phyloP scores from a whole-genome alignment of 2,329 filamentous ascomycete genomes.

The Alternaria gansuensis region DNA sequence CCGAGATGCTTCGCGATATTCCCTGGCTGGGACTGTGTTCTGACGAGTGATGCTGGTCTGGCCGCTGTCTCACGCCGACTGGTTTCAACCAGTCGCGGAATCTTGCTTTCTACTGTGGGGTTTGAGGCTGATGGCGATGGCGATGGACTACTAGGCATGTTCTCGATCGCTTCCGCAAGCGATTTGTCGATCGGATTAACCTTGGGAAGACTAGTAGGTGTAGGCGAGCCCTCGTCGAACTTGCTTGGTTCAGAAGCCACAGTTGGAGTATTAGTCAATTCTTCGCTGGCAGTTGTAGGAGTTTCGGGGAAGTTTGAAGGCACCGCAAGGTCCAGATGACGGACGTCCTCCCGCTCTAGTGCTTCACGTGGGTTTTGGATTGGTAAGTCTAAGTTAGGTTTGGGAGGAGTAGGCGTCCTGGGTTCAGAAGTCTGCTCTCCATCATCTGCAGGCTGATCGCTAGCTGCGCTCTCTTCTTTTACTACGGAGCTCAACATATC shows the following conservation, averaged over 20 bases:
- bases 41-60: constrained; percentile 38
- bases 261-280: constrained; percentile 41
- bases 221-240: constrained; percentile 41
- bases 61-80: constrained; percentile 43
- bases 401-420: constrained; percentile 22
- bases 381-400: constrained; percentile 27
- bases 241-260: constrained; percentile 29
- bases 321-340: constrained; percentile 69
- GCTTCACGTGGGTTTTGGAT: constrained; percentile 47
- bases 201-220: constrained; percentile 41
- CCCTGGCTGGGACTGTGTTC: constrained; percentile 52
- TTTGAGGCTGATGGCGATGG: constrained; percentile 26
- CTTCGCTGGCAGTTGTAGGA: constrained; percentile 29
- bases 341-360: constrained; percentile 63
- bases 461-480: constrained; percentile 64
- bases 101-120: constrained; percentile 47
- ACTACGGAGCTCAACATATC: constrained; percentile 71
- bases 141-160: constrained; percentile 45
- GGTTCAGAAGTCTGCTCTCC: constrained; percentile 15
- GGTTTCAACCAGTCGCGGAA: constrained; percentile 51
- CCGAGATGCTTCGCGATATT: constrained; percentile 37
- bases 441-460: constrained; percentile 26
- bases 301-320: constrained; percentile 52
- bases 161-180: constrained; percentile 47
- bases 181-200: constrained; percentile 49